Percentiles rank a stretch among this genome's conserved stretches.
Conservation (phyloP, 2,329 filamentous ascomycete genomes). For the Colletotrichum cordylinicola region DNA sequence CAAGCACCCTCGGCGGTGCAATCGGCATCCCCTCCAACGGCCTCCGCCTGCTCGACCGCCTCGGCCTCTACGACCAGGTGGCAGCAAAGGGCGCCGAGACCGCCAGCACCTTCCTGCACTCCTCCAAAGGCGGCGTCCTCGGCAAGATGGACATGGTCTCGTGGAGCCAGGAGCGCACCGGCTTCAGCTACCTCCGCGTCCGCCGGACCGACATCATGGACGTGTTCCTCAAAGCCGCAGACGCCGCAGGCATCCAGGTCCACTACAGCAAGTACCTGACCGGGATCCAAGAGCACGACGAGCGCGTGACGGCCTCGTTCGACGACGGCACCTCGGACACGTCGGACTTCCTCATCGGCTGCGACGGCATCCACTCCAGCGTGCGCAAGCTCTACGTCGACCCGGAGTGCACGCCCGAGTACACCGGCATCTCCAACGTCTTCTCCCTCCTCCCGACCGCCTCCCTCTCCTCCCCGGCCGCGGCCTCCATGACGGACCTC, state of each 20-base stretch:
- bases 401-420: slow-evolving; percentile 30
- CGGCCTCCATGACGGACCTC: slow-evolving; percentile 24
- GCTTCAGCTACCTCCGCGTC: slow-evolving; percentile 6
- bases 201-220: neutral
- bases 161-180: slow-evolving; percentile 6
- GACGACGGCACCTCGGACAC: slow-evolving; percentile 41
- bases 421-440: slow-evolving; percentile 35
- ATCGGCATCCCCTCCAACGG: slow-evolving; percentile 13
- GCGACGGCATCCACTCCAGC: slow-evolving; percentile 44
- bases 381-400: slow-evolving; percentile 35
- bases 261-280: neutral
- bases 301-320: slow-evolving; percentile 34
- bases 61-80: neutral
- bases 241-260: neutral
- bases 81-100: slow-evolving; percentile 3
- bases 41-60: neutral
- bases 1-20: neutral
- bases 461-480: neutral
- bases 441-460: slow-evolving; percentile 26
- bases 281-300: neutral
- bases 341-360: slow-evolving; percentile 41
- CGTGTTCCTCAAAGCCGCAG: neutral
- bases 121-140: neutral
- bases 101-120: neutral
- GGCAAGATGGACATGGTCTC: slow-evolving; percentile 1